Percentiles rank a stretch among this genome's conserved stretches.
Evolutionary conservation across 2,329 filamentous ascomycete species (phyloP).

Genomic region (Tolypocladium nubicola): DNA sequence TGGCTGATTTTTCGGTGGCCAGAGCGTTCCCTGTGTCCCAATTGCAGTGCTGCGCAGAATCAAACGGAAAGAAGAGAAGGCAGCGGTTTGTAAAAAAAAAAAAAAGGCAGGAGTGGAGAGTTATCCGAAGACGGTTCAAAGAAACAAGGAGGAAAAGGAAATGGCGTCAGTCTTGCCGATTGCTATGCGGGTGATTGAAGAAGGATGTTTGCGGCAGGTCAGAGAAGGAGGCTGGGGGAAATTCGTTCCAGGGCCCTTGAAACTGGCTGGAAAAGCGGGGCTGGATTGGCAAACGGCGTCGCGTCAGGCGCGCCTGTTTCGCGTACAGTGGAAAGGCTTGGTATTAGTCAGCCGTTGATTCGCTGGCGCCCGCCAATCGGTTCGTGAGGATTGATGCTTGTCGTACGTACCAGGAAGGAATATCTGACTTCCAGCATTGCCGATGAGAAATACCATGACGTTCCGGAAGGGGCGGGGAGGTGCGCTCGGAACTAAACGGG

Average conservation of each 20-base stretch:
- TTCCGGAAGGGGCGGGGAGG: too few species aligned
- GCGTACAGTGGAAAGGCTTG: slow-evolving; percentile 15
- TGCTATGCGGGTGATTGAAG: neutral
- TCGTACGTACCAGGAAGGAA: too few species aligned
- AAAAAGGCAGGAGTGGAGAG: neutral
- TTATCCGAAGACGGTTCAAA: neutral
- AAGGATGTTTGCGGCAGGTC: neutral
- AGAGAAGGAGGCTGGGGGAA: neutral
- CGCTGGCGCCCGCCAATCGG: neutral
- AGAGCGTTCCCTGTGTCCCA: neutral
- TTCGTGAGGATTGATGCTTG: neutral
- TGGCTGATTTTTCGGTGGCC: neutral
- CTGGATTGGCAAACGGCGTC: neutral
- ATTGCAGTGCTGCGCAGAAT: neutral
- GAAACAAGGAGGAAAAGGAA: neutral
- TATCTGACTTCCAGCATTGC: neutral
- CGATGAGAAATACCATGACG: too few species aligned
- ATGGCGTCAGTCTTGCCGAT: neutral
- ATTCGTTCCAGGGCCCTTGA: neutral
- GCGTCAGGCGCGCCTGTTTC: slow-evolving; percentile 14
- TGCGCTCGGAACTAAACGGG: too few species aligned
- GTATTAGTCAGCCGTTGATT: slow-evolving; percentile 1
- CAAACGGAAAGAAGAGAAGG: neutral
- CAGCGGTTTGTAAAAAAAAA: too few species aligned
- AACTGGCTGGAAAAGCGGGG: neutral